These are phyloP conservation scores for Apiospora saccharicola DNA, from an alignment of 2,329 filamentous ascomycete species.

Conservation along the genomic window DNA sequence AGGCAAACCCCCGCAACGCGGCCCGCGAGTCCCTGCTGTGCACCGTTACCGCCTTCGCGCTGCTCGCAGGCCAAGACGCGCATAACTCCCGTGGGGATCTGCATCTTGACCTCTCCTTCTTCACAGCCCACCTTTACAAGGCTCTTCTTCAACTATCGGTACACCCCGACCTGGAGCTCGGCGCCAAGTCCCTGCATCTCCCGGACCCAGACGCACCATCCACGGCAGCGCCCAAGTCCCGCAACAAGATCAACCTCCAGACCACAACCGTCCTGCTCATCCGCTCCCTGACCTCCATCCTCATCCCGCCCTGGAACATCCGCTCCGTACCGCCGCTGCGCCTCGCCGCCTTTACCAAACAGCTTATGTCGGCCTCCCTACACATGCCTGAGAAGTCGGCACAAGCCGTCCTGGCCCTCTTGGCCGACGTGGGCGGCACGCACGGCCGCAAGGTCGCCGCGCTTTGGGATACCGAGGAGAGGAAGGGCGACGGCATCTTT, in stretches of 20 bases:
- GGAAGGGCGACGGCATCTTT: slow-evolving; percentile 88
- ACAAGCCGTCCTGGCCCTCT: slow-evolving; percentile 78
- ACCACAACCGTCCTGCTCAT: slow-evolving; percentile 93
- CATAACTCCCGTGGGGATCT: slow-evolving; percentile 82
- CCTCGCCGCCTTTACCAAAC: slow-evolving; percentile 92
- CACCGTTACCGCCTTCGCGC: slow-evolving; percentile 95
- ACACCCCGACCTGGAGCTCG: slow-evolving; percentile 86
- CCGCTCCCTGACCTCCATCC: slow-evolving; percentile 81
- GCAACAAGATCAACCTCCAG: slow-evolving; percentile 86
- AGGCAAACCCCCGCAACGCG: slow-evolving; percentile 71
- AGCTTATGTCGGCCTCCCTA: slow-evolving; percentile 80
- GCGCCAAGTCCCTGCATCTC: slow-evolving; percentile 73
- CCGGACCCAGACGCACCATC: slow-evolving; percentile 66
- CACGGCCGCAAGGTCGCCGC: slow-evolving; percentile 83
- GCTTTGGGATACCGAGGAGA: slow-evolving; percentile 95
- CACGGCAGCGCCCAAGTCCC: slow-evolving; percentile 48
- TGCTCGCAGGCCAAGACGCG: slow-evolving; percentile 92
- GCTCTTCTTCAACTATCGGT: slow-evolving; percentile 80
- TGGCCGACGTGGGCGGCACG: slow-evolving; percentile 80
- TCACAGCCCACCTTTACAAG: slow-evolving; percentile 92
- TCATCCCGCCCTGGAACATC: slow-evolving; percentile 78
- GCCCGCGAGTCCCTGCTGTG: slow-evolving; percentile 90
- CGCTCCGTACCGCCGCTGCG: slow-evolving; percentile 80
- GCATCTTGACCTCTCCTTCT: slow-evolving; percentile 92
- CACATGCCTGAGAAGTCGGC: slow-evolving; percentile 92